Percentiles rank a stretch among this genome's conserved stretches.
phyloP scores from a whole-genome alignment of 371 early-diverging fungal species.

The Mucor piriformis region DNA sequence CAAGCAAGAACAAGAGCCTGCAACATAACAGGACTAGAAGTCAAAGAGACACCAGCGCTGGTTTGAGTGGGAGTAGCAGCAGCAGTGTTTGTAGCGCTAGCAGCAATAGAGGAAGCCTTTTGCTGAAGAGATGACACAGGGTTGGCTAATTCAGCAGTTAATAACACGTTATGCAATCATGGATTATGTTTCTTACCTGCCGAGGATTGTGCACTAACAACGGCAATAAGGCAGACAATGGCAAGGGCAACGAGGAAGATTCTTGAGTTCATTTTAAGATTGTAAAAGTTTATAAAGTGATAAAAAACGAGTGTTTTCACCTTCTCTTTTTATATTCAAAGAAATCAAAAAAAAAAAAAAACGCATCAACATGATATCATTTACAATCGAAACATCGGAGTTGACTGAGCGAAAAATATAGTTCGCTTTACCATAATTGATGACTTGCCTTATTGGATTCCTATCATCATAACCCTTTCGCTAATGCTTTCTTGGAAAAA shows the following conservation, averaged over 20 bases:
- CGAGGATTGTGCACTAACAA: slow-evolving; percentile 20
- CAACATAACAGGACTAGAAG: slow-evolving; percentile 6
- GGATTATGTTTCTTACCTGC: not conserved
- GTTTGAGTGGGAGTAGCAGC: slow-evolving; percentile 8
- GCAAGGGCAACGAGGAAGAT: slow-evolving; percentile 18
- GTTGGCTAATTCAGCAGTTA: not conserved
- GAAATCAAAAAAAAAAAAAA: not conserved
- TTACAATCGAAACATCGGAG: not conserved
- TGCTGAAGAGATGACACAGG: slow-evolving; percentile 25
- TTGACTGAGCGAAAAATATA: not conserved
- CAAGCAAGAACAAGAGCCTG: slow-evolving; percentile 11
- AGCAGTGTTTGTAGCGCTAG: slow-evolving; percentile 23
- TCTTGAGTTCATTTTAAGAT: slow-evolving; percentile 27
- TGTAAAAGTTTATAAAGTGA: not conserved
- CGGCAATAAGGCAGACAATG: slow-evolving; percentile 21
- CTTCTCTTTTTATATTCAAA: not conserved
- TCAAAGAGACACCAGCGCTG: slow-evolving; percentile 20
- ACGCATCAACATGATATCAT: slow-evolving; percentile 16
- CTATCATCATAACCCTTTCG: too few species aligned
- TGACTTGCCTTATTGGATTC: too few species aligned
- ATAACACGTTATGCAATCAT: not conserved
- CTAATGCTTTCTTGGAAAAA: too few species aligned
- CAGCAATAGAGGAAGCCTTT: slow-evolving; percentile 24
- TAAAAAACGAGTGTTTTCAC: slow-evolving; percentile 2
- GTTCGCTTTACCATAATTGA: too few species aligned